Evolutionary conservation across 345 rosid genomes (phyloP).

Genomic region (Gynandropsis gynandra): DNA sequence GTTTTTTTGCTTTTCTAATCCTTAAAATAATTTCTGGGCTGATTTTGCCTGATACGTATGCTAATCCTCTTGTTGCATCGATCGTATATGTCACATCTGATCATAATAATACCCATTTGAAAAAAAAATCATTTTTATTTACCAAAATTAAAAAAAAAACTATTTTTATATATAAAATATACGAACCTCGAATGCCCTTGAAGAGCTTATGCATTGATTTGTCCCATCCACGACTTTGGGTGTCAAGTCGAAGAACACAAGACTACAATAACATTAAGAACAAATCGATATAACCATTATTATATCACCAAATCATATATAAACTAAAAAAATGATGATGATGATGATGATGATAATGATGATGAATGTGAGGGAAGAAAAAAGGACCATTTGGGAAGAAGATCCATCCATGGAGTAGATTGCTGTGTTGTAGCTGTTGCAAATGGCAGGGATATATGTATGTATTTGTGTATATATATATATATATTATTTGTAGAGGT

Average conservation of each 20-base stretch:
- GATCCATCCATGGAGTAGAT: slow-evolving; percentile 6
- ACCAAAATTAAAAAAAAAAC: neutral
- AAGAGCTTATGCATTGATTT: slow-evolving; percentile 20
- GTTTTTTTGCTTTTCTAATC: slow-evolving; percentile 20
- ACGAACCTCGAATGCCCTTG: slow-evolving; percentile 11
- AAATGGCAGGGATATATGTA: neutral
- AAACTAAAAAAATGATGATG: neutral
- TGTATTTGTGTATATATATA: slow-evolving; percentile 8
- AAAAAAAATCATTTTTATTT: neutral
- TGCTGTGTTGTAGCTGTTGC: neutral
- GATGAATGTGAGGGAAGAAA: neutral
- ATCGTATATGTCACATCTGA: slow-evolving; percentile 24
- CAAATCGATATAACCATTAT: slow-evolving; percentile 7
- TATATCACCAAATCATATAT: no score
- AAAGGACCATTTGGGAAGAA: slow-evolving; percentile 15
- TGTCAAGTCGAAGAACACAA: slow-evolving; percentile 18
- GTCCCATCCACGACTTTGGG: slow-evolving; percentile 22
- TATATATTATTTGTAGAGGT: no score
- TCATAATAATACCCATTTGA: neutral
- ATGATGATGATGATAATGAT: neutral
- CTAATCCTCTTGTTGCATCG: slow-evolving; percentile 20
- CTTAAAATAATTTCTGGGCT: slow-evolving; percentile 18
- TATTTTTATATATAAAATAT: neutral
- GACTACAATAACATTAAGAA: slow-evolving; percentile 17
- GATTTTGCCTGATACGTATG: slow-evolving; percentile 16